Percentiles rank a stretch among this genome's conserved stretches.
phyloP scores from a whole-genome alignment of 306 rosid genomes.

The Gleditsia sinensis region DNA sequence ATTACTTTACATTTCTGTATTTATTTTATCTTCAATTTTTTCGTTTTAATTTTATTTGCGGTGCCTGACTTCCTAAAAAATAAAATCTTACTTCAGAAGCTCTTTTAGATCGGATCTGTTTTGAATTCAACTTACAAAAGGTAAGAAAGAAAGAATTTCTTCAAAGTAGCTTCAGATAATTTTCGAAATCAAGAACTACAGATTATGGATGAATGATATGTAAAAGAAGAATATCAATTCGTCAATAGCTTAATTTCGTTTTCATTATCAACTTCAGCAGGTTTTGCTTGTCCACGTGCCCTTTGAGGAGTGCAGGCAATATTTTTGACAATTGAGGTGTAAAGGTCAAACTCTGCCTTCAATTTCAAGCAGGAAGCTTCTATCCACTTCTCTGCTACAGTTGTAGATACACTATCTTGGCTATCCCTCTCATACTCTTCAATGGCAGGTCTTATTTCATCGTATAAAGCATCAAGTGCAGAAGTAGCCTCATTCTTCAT shows the following conservation, averaged over 20 bases:
- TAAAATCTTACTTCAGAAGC: too few species aligned
- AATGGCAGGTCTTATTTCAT: slow-evolving; percentile 94
- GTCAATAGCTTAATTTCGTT: slow-evolving; percentile 56
- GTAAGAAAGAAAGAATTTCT: neutral
- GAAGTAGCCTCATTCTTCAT: slow-evolving; percentile 58
- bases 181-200: slow-evolving; percentile 13
- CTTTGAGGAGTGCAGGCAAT: slow-evolving; percentile 55
- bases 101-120: neutral
- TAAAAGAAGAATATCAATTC: slow-evolving; percentile 36
- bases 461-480: slow-evolving; percentile 70
- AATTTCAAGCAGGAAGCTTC: slow-evolving; percentile 78
- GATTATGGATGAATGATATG: slow-evolving; percentile 1
- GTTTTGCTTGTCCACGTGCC: slow-evolving; percentile 43
- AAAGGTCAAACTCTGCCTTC: slow-evolving; percentile 84
- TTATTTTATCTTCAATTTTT: too few species aligned
- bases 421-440: slow-evolving; percentile 95
- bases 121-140: slow-evolving; percentile 7
- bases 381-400: slow-evolving; percentile 97
- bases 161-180: neutral
- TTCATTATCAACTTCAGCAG: slow-evolving; percentile 43
- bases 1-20: too few species aligned
- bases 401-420: slow-evolving; percentile 89
- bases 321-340: slow-evolving; percentile 65
- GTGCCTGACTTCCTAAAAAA: too few species aligned
- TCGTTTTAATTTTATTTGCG: too few species aligned